Evolutionary conservation across 257 asterid genomes (phyloP), one percentile per base, ranked within the genome.

Genomic region (Ilex asprella): DNA sequence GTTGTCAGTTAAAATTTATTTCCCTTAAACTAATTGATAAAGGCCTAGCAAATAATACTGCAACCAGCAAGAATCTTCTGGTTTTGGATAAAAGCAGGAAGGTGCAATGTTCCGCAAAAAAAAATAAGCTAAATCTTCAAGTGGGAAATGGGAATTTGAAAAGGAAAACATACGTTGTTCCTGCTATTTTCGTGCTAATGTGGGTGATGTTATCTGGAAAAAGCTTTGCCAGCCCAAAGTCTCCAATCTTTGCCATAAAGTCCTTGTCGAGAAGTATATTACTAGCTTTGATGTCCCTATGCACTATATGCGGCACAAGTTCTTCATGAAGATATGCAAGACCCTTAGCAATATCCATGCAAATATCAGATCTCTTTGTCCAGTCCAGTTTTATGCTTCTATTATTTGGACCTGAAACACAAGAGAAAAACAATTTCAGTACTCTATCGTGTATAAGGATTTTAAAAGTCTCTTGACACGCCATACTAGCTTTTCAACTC

Each of bases 231-330:
- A 91, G 74, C 67, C 98, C 98, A 55, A 91, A 91, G 74, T 91
- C 98, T 69, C 98, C 98, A 60, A 91, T 91, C 83, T 91, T 91
- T 52, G 98, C 94, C 55, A 65, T 84, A 54, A 82, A 81, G 58
- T 88, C 78, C 68, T 60, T 56, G 70, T 84, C 87, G 75, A 91
- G 89, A 61, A 87, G 91, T 75, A 85, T 76, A 77, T 91, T 91
- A 70, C 95, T 91, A 68, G 96, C 97, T 84, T 91, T 91, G 72
- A 91, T 83, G 77, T 91, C 97, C 73, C 97, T 79, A 64, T 91
- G 97, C 62, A 87, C 95, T 56, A 91, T 84, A 66, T 66, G 93
- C 39, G 96, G 98, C 65, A 75, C 85, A 30, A 82, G 76, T 76
- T 84, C 94, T 75, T 88, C 96, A 65, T 91, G 98, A 66, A 91